phyloP scores from a whole-genome alignment of 2,329 filamentous ascomycete species.

The Colletotrichum falcatum region DNA sequence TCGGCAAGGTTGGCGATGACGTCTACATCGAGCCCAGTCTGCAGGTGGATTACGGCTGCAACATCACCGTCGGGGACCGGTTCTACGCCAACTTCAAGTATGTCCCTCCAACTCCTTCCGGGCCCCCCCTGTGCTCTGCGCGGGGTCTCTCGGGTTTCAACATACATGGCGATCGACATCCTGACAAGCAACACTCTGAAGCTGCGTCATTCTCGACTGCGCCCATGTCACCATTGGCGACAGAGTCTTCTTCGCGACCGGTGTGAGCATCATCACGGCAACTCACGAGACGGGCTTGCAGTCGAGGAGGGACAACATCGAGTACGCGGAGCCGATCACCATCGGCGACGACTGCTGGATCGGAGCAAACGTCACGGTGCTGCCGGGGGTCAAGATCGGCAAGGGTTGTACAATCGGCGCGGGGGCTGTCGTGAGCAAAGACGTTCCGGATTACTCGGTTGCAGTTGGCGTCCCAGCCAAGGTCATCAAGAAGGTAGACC shows the following conservation, averaged over 20 bases:
- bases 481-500: slow-evolving; percentile 45
- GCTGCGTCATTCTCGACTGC: slow-evolving; percentile 59
- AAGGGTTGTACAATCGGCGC: slow-evolving; percentile 56
- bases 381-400: slow-evolving; percentile 56
- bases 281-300: slow-evolving; percentile 65
- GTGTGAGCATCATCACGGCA: slow-evolving; percentile 64
- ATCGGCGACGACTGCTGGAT: slow-evolving; percentile 63
- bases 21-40: slow-evolving; percentile 72
- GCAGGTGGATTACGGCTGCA: slow-evolving; percentile 74
- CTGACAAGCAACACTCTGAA: not conserved
- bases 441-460: slow-evolving; percentile 52
- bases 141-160: not conserved
- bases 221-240: slow-evolving; percentile 64
- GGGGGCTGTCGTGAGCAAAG: slow-evolving; percentile 53
- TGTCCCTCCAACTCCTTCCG: not conserved
- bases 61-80: slow-evolving; percentile 70
- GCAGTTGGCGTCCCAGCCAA: slow-evolving; percentile 53
- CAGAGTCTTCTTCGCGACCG: slow-evolving; percentile 63
- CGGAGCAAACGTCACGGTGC: slow-evolving; percentile 57
- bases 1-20: slow-evolving; percentile 63
- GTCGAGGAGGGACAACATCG: slow-evolving; percentile 59
- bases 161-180: not conserved
- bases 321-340: slow-evolving; percentile 60
- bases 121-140: not conserved
- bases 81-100: slow-evolving; percentile 73